These are phyloP conservation scores for Phytophthora rubi DNA, from an alignment of 352 stramenopile genomes.

Conservation along the genomic window DNA sequence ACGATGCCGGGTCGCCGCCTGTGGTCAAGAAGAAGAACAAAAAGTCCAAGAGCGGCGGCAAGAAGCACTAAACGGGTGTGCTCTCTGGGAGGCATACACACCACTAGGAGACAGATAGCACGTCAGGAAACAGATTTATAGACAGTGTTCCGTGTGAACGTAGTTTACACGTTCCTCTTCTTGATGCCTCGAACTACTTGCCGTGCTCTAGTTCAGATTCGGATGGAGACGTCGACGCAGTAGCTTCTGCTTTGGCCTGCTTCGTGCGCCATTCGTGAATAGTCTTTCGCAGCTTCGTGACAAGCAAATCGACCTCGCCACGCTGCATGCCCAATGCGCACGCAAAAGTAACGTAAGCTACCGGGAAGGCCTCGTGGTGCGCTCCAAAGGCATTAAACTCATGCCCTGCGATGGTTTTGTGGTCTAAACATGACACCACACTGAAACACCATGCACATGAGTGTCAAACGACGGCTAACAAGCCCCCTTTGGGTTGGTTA, in stretches of 20 bases:
- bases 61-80: constrained; percentile 66
- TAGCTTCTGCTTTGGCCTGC: constrained; percentile 19
- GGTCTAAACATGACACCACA: constrained; percentile 88
- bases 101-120: constrained; percentile 28
- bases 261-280: constrained; percentile 87
- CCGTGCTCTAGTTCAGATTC: constrained; percentile 4
- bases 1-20: constrained; percentile 38
- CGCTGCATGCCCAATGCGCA: constrained; percentile 95
- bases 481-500: not conserved
- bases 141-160: constrained; percentile 17
- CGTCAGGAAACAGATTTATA: constrained; percentile 39
- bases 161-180: not conserved
- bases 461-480: constrained; percentile 5
- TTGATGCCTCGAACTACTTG: constrained; percentile 9
- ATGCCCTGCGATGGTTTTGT: constrained; percentile 91
- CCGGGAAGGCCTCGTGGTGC: constrained; percentile 85
- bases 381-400: constrained; percentile 95
- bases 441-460: constrained; percentile 28
- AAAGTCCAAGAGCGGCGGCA: constrained; percentile 63
- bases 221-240: not conserved
- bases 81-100: constrained; percentile 1
- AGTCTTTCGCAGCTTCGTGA: constrained; percentile 91
- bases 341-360: constrained; percentile 97
- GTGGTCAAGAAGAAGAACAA: constrained; percentile 71
- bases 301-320: constrained; percentile 93